A percentile compares a stretch with the other conserved stretches of the same genome.
Conservation (phyloP, 192 early-diverging fungal genomes). For the Dissophora ornata region DNA sequence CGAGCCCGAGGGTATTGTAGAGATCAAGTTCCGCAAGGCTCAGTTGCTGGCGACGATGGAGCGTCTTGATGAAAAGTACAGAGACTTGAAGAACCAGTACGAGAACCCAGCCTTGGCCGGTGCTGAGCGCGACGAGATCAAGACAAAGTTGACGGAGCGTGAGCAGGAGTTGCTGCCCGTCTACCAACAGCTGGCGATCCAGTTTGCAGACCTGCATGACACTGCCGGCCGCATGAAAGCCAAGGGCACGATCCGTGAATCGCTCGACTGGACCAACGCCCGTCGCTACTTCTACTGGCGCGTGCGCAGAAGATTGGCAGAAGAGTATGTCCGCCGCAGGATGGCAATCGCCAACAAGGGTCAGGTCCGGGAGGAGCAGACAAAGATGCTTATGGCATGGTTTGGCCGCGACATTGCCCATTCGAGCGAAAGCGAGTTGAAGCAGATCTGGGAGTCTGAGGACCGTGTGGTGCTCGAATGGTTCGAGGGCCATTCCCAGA, state of each 20-base stretch:
- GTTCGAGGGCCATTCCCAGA: constrained; percentile 63
- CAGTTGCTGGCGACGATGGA: constrained; percentile 95
- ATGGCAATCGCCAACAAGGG: constrained; percentile 61
- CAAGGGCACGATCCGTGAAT: constrained; percentile 88
- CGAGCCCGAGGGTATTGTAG: constrained; percentile 97
- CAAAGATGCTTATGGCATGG: constrained; percentile 69
- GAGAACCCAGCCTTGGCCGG: constrained; percentile 62
- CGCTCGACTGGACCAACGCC: constrained; percentile 82
- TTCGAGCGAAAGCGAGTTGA: constrained; percentile 36
- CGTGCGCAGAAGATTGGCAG: constrained; percentile 81
- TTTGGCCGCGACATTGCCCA: constrained; percentile 65
- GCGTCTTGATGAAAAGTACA: constrained; percentile 85
- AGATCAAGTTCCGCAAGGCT: constrained; percentile 97
- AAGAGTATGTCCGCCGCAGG: constrained; percentile 78
- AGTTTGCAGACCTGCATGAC: constrained; percentile 99
- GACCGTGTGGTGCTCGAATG: constrained; percentile 69
- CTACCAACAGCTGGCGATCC: constrained; percentile 92
- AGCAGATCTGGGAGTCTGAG: constrained; percentile 64
- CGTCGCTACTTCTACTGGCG: constrained; percentile 96
- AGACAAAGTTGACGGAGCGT: constrained; percentile 79
- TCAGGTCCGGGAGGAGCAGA: constrained; percentile 65
- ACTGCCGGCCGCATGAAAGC: constrained; percentile 93
- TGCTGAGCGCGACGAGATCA: constrained; percentile 72
- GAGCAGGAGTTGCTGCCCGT: constrained; percentile 90
- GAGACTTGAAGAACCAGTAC: constrained; percentile 74